Evolutionary conservation across 2,329 filamentous ascomycete genomes (phyloP).

Genomic region (Pseudohalonectria lignicola): DNA sequence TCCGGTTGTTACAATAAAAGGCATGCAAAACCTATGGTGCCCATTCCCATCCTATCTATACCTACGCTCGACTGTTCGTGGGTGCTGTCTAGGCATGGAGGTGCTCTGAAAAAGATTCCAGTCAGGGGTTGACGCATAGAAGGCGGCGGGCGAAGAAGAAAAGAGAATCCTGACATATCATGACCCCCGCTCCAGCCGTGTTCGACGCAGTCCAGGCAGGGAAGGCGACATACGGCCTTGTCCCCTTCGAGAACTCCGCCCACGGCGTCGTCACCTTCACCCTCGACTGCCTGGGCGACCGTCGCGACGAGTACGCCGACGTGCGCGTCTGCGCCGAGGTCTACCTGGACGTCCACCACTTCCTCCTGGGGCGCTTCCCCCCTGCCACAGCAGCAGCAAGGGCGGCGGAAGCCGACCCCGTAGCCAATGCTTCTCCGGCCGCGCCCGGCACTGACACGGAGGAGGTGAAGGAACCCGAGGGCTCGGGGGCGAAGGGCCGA

Average conservation of each 20-base stretch:
- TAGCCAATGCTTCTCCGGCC: too few species aligned
- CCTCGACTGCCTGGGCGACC: slow-evolving; percentile 77
- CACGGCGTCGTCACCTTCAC: slow-evolving; percentile 89
- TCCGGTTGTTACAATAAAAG: slow-evolving; percentile 40
- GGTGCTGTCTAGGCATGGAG: too few species aligned
- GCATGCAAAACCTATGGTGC: slow-evolving; percentile 15
- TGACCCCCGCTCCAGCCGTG: slow-evolving; percentile 43
- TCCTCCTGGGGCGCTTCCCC: slow-evolving; percentile 50
- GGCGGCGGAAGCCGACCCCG: too few species aligned
- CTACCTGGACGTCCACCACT: slow-evolving; percentile 84
- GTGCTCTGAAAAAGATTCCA: neutral
- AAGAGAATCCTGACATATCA: neutral
- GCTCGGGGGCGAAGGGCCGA: slow-evolving; percentile 31
- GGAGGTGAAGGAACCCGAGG: slow-evolving; percentile 16
- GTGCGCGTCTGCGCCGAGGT: slow-evolving; percentile 72
- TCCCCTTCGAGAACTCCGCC: slow-evolving; percentile 92
- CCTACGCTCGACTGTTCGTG: too few species aligned
- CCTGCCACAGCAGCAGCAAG: neutral
- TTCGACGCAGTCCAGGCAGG: slow-evolving; percentile 67
- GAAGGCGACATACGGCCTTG: slow-evolving; percentile 59
- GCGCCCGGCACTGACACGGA: neutral
- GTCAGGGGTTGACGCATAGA: neutral
- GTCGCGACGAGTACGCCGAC: slow-evolving; percentile 49
- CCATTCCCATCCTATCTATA: too few species aligned
- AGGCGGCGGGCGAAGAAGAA: too few species aligned